A percentile compares a stretch with the other conserved stretches of the same genome.
phyloP scores from a whole-genome alignment of 2,329 filamentous ascomycete genomes.

The Fusarium stilboides region DNA sequence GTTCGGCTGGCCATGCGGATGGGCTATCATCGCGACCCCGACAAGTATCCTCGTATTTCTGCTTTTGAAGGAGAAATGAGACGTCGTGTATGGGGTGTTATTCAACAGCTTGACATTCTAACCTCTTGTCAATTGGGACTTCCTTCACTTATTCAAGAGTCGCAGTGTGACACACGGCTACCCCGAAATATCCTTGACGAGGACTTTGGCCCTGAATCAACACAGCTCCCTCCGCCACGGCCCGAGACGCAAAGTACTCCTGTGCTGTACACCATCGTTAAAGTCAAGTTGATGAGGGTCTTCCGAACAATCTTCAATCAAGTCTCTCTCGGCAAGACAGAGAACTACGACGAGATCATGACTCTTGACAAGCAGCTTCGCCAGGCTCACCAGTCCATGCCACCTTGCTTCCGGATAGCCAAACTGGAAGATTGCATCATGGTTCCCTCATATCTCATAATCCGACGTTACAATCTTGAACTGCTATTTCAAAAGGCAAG shows the following conservation, averaged over 20 bases:
- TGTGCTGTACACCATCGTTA: conserved; percentile 30
- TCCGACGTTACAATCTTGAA: conserved; percentile 37
- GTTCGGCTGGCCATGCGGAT: conserved; percentile 41
- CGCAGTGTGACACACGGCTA: conserved; percentile 27
- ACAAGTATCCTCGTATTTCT: conserved; percentile 17
- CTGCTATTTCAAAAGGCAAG: conserved; percentile 32
- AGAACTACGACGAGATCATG: conserved; percentile 41
- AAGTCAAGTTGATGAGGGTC: conserved; percentile 27
- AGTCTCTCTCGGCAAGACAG: conserved; percentile 25
- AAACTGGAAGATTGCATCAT: conserved; percentile 37
- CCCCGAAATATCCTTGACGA: conserved; percentile 35
- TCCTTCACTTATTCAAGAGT: conserved; percentile 31
- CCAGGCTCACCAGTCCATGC: conserved; percentile 23
- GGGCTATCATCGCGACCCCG: conserved; percentile 42
- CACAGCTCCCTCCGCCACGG: conserved; percentile 26
- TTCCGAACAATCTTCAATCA: conserved; percentile 42
- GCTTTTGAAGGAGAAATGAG: conserved; percentile 43
- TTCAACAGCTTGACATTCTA: conserved; percentile 33
- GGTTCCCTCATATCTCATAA: conserved; percentile 25
- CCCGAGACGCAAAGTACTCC: conserved; percentile 17
- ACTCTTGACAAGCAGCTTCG: conserved; percentile 29
- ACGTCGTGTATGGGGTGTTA: conserved; percentile 31
- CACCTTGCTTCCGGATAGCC: conserved; percentile 22
- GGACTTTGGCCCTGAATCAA: conserved; percentile 27
- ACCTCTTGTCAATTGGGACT: conserved; percentile 36